Percentiles rank a stretch among this genome's conserved stretches.
Conservation (phyloP, 306 rosid species). For the Crotalaria pallida region DNA sequence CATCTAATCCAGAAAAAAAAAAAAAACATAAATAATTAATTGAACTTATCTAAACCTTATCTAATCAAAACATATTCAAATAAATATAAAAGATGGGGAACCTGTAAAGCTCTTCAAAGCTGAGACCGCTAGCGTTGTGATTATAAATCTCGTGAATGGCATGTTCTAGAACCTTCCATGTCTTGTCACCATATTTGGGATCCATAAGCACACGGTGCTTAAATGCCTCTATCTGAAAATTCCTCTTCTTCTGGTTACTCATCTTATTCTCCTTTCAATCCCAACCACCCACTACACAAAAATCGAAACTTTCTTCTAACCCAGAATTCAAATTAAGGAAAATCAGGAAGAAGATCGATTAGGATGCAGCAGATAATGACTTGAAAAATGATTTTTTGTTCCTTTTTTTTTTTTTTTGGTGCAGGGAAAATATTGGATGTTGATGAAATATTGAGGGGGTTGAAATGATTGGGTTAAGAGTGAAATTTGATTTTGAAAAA, state of each 20-base stretch:
- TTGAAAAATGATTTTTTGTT: not conserved
- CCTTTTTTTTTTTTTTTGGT: not conserved
- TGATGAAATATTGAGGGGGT: not conserved
- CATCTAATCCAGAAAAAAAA: not conserved
- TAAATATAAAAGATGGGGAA: slow-evolving; percentile 8
- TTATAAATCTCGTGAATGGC: slow-evolving; percentile 92
- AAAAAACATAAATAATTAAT: not conserved
- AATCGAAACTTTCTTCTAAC: not conserved
- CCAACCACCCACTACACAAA: slow-evolving; percentile 3
- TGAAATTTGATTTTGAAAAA: not conserved
- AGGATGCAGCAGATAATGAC: not conserved
- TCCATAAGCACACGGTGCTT: slow-evolving; percentile 92
- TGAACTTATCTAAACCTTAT: slow-evolving; percentile 4
- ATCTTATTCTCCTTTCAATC: slow-evolving; percentile 41
- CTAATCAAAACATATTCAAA: not conserved
- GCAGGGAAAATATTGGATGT: not conserved
- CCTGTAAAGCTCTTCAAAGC: slow-evolving; percentile 98
- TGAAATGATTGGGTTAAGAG: not conserved
- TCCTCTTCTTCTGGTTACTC: slow-evolving; percentile 92
- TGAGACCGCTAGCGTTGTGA: slow-evolving; percentile 95
- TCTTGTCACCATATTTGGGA: slow-evolving; percentile 92
- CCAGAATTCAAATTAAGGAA: not conserved
- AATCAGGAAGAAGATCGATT: slow-evolving; percentile 9
- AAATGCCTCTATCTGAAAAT: slow-evolving; percentile 94
- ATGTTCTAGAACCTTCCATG: slow-evolving; percentile 88